Evolutionary conservation across 192 early-diverging fungal species (phyloP), one percentile per base, ranked within the genome.

Genomic region (Gryganskiella cystojenkinii): DNA sequence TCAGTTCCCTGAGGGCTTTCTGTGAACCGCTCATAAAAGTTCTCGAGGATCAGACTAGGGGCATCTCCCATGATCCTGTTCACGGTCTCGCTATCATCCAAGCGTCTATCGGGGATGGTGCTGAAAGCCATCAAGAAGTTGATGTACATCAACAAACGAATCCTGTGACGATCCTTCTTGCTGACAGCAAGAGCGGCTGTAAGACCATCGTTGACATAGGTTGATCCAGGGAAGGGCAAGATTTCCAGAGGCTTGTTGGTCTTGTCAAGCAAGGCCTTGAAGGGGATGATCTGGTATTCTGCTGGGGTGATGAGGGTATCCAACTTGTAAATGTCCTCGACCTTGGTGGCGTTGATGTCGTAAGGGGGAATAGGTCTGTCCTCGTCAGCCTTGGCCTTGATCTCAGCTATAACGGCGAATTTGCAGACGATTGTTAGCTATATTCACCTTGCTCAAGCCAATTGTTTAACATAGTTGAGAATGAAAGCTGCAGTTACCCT

Each of bases 241-340:
- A 58, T 57, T 3, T 51, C 44, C 28, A 81, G 31, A 14, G 81
- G 71, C 42, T 78, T 73, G 47, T 75, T 64, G 30, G 71, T 24
- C 25, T 87, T 86, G 7, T 81, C 76, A 53, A 85, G 82, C 25
- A 85, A 56, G 22, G 81, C 54, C 64, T 86, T 84, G 54, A 92
- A 80, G 55, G 87, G 80, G 64, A 96, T 91, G 22, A 90, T 76
- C 27, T 84, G 82, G 25, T 92, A 80, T 60, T 91, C 90, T 47
- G 81, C 79, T 19, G 81, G 80, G 19, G 91, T 85, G 47, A 94
- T 75, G 46, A 98, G 86, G 60, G 89, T 83, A 6, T 93, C 89
- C 61, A 93, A 56, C 33, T 96, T 88, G 83, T 95, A 98, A n/a
- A 96, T 91, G 7, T 92, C 88, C 31, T 87, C 84, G 14, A 90